A percentile compares a stretch with the other conserved stretches of the same genome.
Evolutionary conservation across 2,329 filamentous ascomycete genomes (phyloP).

Genomic region (Apiospora kogelbergensis): DNA sequence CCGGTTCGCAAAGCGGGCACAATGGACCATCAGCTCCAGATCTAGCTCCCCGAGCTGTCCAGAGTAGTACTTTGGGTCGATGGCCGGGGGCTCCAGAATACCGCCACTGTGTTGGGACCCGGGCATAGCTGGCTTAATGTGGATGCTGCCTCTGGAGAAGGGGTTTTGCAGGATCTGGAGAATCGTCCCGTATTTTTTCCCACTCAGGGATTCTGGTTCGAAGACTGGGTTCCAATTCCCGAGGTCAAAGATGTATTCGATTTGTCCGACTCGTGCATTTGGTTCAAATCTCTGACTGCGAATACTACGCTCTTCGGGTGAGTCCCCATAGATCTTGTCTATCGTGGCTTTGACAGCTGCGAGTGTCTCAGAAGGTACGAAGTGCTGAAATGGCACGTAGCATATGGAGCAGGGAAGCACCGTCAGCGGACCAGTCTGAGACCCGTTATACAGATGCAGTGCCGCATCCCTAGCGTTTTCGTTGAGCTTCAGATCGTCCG

Average conservation of each 20-base stretch:
- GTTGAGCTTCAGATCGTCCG: conserved; percentile 38
- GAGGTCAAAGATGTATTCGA: conserved; percentile 50
- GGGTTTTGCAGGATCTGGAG: conserved; percentile 53
- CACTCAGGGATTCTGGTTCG: conserved; percentile 21
- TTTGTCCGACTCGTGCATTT: conserved; percentile 38
- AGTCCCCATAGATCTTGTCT: conserved; percentile 19
- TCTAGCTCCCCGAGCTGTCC: conserved; percentile 41
- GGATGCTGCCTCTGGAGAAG: conserved; percentile 47
- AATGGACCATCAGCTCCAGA: conserved; percentile 41
- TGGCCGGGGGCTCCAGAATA: conserved; percentile 28
- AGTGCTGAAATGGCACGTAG: conserved; percentile 40
- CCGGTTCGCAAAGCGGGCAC: conserved; percentile 38
- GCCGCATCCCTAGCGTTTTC: conserved; percentile 27
- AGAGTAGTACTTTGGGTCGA: conserved; percentile 43
- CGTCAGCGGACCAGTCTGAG: conserved; percentile 35
- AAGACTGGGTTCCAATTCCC: conserved; percentile 46
- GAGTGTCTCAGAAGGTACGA: conserved; percentile 28
- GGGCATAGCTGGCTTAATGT: conserved; percentile 32
- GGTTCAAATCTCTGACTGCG: conserved; percentile 33
- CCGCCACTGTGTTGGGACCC: conserved; percentile 9
- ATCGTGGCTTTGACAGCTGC: conserved; percentile 21
- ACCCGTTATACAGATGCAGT: conserved; percentile 28
- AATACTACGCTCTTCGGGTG: conserved; percentile 27
- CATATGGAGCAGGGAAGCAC: conserved; percentile 40
- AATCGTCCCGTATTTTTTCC: conserved; percentile 48